Percentiles rank a stretch among this genome's conserved stretches.
phyloP scores from a whole-genome alignment of 495 filamentous ascomycete genomes.

The Thermothielavioides terrestris region DNA sequence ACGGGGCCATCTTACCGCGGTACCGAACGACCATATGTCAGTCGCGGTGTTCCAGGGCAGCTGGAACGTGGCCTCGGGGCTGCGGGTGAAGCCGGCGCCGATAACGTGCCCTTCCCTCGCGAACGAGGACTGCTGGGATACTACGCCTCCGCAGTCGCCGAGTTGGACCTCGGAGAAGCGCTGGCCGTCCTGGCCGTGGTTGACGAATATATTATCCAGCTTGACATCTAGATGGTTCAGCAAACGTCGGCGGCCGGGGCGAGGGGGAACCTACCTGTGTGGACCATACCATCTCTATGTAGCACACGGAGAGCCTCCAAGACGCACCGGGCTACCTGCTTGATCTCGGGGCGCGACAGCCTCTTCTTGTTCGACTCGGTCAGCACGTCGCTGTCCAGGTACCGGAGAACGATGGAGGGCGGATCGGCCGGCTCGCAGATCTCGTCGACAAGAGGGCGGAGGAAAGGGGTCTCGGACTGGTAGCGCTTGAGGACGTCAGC shows the following conservation, averaged over 20 bases:
- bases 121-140: slow-evolving; percentile 26
- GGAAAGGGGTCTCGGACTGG: slow-evolving; percentile 24
- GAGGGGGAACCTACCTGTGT: slow-evolving; percentile 17
- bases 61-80: slow-evolving; percentile 31
- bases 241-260: neutral
- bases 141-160: slow-evolving; percentile 33
- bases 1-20: slow-evolving; percentile 9
- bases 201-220: slow-evolving; percentile 35
- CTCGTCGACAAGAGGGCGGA: slow-evolving; percentile 34
- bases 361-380: slow-evolving; percentile 26
- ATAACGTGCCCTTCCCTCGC: slow-evolving; percentile 32
- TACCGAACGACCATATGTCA: slow-evolving; percentile 42
- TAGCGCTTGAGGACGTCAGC: slow-evolving; percentile 35
- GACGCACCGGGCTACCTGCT: slow-evolving; percentile 32
- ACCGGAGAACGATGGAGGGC: slow-evolving; percentile 33
- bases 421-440: slow-evolving; percentile 31
- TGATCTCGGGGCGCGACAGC: slow-evolving; percentile 34
- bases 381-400: slow-evolving; percentile 34
- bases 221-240: slow-evolving; percentile 24
- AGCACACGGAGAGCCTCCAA: slow-evolving; percentile 31
- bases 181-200: slow-evolving; percentile 22
- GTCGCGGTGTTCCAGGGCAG: slow-evolving; percentile 31
- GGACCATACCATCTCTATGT: slow-evolving; percentile 33
- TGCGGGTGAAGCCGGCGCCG: slow-evolving; percentile 29
- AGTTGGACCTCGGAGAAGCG: slow-evolving; percentile 34